These are phyloP conservation scores for Rhodomyrtus tomentosa DNA, from an alignment of 345 rosid genomes.

Conservation along the genomic window DNA sequence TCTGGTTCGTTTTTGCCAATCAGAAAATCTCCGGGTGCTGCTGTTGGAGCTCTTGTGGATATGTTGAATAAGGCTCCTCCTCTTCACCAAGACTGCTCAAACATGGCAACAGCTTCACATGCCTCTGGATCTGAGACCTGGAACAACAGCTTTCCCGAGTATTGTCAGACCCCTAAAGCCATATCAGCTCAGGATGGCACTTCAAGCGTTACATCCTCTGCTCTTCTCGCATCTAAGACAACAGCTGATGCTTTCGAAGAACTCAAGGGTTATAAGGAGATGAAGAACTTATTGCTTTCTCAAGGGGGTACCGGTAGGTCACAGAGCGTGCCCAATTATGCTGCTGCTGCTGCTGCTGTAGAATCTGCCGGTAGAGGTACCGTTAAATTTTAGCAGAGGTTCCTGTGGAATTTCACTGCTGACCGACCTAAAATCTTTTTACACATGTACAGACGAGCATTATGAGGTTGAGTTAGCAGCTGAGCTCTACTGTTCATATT, in stretches of 20 bases:
- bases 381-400: background rate
- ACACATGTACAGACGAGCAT: background rate
- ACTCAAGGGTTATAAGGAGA: constrained; percentile 54
- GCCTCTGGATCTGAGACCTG: constrained; percentile 17
- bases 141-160: constrained; percentile 12
- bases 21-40: constrained; percentile 73
- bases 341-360: background rate
- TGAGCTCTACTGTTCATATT: background rate
- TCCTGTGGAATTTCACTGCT: background rate
- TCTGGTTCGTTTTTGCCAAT: constrained; percentile 32
- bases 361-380: background rate
- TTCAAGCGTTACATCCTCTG: constrained; percentile 38
- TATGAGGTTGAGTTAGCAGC: background rate
- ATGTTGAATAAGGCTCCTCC: constrained; percentile 91
- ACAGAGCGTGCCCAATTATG: background rate
- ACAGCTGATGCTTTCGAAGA: constrained; percentile 88
- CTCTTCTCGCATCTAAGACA: constrained; percentile 43
- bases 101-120: constrained; percentile 15
- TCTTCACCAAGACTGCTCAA: constrained; percentile 46
- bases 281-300: constrained; percentile 47
- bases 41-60: constrained; percentile 73
- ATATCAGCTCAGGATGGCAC: constrained; percentile 14
- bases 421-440: background rate
- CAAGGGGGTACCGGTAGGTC: constrained; percentile 17
- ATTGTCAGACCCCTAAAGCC: constrained; percentile 4